Percentiles rank a stretch among this genome's conserved stretches.
phyloP scores from a whole-genome alignment of 805 yeast species.

The Naumovozyma castellii region DNA sequence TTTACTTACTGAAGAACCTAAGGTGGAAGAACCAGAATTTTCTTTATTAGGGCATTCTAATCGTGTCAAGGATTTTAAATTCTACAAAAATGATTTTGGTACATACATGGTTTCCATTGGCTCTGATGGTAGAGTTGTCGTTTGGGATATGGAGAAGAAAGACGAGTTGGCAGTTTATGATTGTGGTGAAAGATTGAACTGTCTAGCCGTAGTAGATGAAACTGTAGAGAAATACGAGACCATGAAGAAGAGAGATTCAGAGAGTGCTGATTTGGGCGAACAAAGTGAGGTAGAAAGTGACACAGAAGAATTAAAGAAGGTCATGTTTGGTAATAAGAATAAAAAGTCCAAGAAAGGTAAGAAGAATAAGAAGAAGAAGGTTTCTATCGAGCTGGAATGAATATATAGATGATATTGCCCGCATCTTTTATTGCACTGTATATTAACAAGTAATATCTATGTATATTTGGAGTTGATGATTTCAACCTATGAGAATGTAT shows the following conservation, averaged over 20 bases:
- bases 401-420: constrained; percentile 29
- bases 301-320: constrained; percentile 53
- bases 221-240: constrained; percentile 61
- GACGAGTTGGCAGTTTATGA: constrained; percentile 88
- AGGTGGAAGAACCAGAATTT: constrained; percentile 39
- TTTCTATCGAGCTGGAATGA: constrained; percentile 50
- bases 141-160: constrained; percentile 63
- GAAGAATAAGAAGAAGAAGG: constrained; percentile 34
- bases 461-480: no score
- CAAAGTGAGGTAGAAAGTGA: constrained; percentile 73
- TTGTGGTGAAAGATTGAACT: constrained; percentile 84
- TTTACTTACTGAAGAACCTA: constrained; percentile 21
- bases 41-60: constrained; percentile 70
- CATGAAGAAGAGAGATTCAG: constrained; percentile 52
- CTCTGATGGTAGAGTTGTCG: constrained; percentile 87
- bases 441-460: neutral
- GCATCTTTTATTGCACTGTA: constrained; percentile 21
- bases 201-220: constrained; percentile 71
- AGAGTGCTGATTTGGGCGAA: constrained; percentile 45
- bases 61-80: constrained; percentile 71
- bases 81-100: constrained; percentile 36
- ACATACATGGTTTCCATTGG: constrained; percentile 67
- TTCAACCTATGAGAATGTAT: no score
- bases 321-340: constrained; percentile 41
- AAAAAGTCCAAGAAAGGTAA: constrained; percentile 35